These are phyloP conservation scores for Bacterosira constricta DNA, from an alignment of 108 stramenopile genomes.

Conservation along the genomic window DNA sequence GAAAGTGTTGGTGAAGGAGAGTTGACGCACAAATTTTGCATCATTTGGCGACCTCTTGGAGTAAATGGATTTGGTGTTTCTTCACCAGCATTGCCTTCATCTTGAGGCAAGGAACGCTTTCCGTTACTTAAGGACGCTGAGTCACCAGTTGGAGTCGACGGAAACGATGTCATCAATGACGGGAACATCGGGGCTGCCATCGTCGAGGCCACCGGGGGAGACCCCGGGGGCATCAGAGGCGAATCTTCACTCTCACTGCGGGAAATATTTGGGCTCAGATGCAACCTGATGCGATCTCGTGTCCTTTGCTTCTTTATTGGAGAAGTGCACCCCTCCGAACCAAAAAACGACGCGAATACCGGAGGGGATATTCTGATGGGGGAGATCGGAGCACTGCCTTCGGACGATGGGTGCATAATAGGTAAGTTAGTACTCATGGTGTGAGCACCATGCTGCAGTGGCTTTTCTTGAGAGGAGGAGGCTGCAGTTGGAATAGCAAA, in stretches of 20 bases:
- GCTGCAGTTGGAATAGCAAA: not conserved
- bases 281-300: not conserved
- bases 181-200: not conserved
- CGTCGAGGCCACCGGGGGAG: not conserved
- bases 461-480: not conserved
- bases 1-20: not conserved
- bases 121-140: not conserved
- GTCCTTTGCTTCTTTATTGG: not conserved
- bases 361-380: not conserved
- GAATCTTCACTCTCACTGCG: not conserved
- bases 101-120: not conserved
- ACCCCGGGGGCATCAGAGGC: not conserved
- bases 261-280: not conserved
- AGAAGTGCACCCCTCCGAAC: not conserved
- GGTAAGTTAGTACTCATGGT: not conserved
- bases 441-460: not conserved
- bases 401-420: not conserved
- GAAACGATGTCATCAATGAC: too few species aligned
- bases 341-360: not conserved
- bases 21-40: not conserved
- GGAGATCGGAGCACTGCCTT: not conserved
- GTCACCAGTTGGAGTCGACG: not conserved
- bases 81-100: not conserved
- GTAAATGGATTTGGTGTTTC: not conserved
- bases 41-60: not conserved